Conservation (phyloP, 1,284 basidiomycete genomes). For the Heterobasidion irregulare region DNA sequence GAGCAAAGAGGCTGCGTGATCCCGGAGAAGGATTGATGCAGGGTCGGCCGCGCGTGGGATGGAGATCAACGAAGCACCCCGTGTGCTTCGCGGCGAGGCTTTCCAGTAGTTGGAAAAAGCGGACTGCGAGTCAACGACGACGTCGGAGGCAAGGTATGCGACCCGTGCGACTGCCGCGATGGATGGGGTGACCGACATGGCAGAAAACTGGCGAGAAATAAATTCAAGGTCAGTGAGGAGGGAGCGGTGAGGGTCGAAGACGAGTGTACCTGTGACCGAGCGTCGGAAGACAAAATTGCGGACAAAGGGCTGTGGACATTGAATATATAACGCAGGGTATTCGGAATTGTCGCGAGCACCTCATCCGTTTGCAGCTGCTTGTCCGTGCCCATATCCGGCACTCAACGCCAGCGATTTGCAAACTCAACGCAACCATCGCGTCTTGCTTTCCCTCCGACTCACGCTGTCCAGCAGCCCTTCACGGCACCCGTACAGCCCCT, state of each 20-base stretch:
- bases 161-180: conserved; percentile 50
- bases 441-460: background rate
- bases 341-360: conserved; percentile 3
- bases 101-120: conserved; percentile 26
- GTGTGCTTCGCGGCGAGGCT: conserved; percentile 10
- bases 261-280: background rate
- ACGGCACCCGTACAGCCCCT: no score
- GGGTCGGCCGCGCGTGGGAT: conserved; percentile 56
- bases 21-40: conserved; percentile 40
- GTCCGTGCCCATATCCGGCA: background rate
- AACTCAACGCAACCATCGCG: background rate
- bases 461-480: no score
- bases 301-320: background rate
- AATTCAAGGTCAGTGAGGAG: background rate
- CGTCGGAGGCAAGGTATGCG: conserved; percentile 61
- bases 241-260: background rate
- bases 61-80: conserved; percentile 23
- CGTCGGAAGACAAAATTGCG: background rate
- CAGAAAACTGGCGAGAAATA: background rate
- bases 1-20: conserved; percentile 30
- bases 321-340: conserved; percentile 4
- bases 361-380: conserved; percentile 6
- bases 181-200: conserved; percentile 17
- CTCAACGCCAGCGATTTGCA: background rate
- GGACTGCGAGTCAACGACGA: conserved; percentile 45